Evolutionary conservation across 345 rosid genomes (phyloP).

Genomic region (Noccaea bulbosa): DNA sequence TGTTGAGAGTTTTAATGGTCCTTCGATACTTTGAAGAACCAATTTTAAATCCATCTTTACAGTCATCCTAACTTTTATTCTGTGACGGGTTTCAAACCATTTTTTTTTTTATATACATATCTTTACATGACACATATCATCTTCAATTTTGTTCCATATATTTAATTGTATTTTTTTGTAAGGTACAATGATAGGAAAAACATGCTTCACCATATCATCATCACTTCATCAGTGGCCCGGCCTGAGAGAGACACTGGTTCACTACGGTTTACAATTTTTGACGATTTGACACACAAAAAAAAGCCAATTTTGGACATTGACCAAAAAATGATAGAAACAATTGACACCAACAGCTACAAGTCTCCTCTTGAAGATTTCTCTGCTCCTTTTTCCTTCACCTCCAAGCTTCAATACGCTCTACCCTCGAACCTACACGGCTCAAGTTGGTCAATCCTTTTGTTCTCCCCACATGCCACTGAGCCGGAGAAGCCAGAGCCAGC

Average conservation of each 20-base stretch:
- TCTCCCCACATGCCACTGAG: constrained; percentile 44
- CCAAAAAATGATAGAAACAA: constrained; percentile 22
- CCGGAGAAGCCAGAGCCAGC: constrained; percentile 45
- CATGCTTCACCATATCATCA: constrained; percentile 21
- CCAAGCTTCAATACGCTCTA: constrained; percentile 72
- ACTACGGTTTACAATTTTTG: constrained; percentile 29
- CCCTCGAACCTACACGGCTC: constrained; percentile 66
- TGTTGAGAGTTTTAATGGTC: constrained; percentile 27
- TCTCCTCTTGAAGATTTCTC: constrained; percentile 1
- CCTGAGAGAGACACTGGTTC: constrained; percentile 17
- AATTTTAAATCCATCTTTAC: constrained; percentile 29
- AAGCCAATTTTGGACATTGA: constrained; percentile 23
- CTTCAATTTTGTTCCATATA: neutral
- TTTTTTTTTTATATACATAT: neutral
- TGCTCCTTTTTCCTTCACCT: constrained; percentile 44
- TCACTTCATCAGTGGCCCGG: neutral
- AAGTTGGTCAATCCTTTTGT: constrained; percentile 55
- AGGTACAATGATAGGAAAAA: constrained; percentile 5
- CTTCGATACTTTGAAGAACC: constrained; percentile 33
- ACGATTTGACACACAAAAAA: constrained; percentile 17
- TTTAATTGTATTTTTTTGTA: neutral
- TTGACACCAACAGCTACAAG: constrained; percentile 14
- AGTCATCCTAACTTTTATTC: constrained; percentile 14
- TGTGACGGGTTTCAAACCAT: neutral
- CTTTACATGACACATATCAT: neutral